phyloP scores from a whole-genome alignment of 176 grass and related monocot species.

The Metroxylon sagu region DNA sequence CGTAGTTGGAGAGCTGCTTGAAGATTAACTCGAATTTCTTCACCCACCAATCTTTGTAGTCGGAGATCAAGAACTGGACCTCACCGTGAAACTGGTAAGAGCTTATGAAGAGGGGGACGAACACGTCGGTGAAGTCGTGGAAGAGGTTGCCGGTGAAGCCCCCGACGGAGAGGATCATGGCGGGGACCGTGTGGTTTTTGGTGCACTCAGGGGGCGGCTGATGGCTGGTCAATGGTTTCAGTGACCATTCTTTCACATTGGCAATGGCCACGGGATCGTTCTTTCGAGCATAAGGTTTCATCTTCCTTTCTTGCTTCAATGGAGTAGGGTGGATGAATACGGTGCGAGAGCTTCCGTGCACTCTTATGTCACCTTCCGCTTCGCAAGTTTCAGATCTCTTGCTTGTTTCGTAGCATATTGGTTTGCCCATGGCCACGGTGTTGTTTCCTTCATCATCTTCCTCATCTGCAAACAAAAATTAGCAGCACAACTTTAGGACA shows the following conservation, averaged over 20 bases:
- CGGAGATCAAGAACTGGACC: slow-evolving; percentile 59
- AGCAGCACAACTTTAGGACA: too few relatives aligned
- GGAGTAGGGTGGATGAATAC: background rate
- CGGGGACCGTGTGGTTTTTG: background rate
- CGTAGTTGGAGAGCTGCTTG: slow-evolving; percentile 55
- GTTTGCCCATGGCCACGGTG: background rate
- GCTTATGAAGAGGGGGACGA: slow-evolving; percentile 85
- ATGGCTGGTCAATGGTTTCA: background rate
- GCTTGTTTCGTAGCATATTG: slow-evolving; percentile 46
- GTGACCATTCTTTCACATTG: slow-evolving; percentile 6
- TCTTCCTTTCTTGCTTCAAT: background rate
- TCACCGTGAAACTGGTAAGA: slow-evolving; percentile 53
- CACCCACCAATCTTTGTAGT: slow-evolving; percentile 52
- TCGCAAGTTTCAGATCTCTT: slow-evolving; percentile 38
- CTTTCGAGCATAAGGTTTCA: slow-evolving; percentile 5
- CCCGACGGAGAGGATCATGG: slow-evolving; percentile 8
- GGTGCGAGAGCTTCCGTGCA: background rate
- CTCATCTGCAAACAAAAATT: slow-evolving; percentile 8
- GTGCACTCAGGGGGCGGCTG: background rate
- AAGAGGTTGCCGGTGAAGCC: slow-evolving; percentile 31
- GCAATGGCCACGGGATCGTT: background rate
- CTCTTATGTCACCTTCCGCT: slow-evolving; percentile 7
- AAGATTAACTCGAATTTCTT: slow-evolving; percentile 59
- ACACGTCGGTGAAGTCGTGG: slow-evolving; percentile 82
- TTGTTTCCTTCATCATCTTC: slow-evolving; percentile 28